These are phyloP conservation scores for Capillidium rhysosporum DNA, from an alignment of 371 early-diverging fungal species.

Conservation along the genomic window DNA sequence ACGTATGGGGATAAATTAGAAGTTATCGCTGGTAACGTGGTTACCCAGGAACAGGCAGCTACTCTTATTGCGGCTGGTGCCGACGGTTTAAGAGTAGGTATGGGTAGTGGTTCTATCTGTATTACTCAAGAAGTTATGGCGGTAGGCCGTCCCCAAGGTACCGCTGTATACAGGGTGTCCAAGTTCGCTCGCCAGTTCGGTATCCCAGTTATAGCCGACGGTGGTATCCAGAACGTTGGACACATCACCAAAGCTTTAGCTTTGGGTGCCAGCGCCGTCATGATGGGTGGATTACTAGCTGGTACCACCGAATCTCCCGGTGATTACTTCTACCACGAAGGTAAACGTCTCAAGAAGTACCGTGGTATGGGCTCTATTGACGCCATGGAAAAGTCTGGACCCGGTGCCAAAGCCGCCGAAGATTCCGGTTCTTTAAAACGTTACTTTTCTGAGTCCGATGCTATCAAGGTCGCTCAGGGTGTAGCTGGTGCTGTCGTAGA, in stretches of 20 bases:
- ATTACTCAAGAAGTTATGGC: constrained; percentile 98
- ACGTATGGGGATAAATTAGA: constrained; percentile 47
- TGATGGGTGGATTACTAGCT: constrained; percentile 95
- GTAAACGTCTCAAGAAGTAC: constrained; percentile 91
- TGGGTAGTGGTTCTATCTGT: constrained; percentile 95
- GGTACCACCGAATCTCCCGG: constrained; percentile 91
- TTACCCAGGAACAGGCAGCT: constrained; percentile 87
- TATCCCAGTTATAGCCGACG: constrained; percentile 92
- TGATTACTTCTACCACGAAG: constrained; percentile 93
- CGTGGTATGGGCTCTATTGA: constrained; percentile 95
- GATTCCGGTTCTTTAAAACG: constrained; percentile 74
- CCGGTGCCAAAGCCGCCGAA: constrained; percentile 22
- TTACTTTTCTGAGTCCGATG: constrained; percentile 87
- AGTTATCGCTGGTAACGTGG: constrained; percentile 93
- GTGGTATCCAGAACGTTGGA: constrained; percentile 88
- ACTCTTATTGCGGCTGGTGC: constrained; percentile 84
- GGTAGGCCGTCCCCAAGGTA: constrained; percentile 94
- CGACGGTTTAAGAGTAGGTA: constrained; percentile 87
- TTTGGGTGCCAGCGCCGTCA: constrained; percentile 84
- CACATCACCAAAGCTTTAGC: constrained; percentile 92
- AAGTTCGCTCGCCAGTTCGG: constrained; percentile 81
- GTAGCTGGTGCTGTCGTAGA: constrained; percentile 89
- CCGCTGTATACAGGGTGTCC: constrained; percentile 87
- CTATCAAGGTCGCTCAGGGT: constrained; percentile 97
- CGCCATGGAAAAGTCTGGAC: constrained; percentile 53